A percentile compares a stretch with the other conserved stretches of the same genome.
Conservation (phyloP, 225 moss, liverwort and hornwort species). For the Ulota crispa region DNA sequence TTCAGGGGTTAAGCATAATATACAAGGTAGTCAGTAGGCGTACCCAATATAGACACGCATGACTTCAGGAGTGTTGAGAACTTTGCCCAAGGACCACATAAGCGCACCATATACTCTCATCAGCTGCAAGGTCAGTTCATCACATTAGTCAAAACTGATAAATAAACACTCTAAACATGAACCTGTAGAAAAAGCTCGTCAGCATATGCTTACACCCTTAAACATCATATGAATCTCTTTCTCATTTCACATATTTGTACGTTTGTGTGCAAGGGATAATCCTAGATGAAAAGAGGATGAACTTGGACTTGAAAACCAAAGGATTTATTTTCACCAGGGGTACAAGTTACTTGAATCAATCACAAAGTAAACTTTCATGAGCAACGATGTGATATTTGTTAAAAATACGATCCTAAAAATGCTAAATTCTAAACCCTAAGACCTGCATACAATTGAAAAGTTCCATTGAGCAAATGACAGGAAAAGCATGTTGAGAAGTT, state of each 20-base stretch:
- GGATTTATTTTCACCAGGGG: too few species aligned
- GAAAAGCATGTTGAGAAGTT: neutral
- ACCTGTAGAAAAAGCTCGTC: neutral
- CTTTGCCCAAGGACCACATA: conserved; percentile 99
- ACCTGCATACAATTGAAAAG: too few species aligned
- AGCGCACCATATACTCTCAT: conserved; percentile 99
- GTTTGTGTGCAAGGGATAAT: too few species aligned
- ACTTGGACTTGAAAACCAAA: too few species aligned
- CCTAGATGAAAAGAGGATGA: too few species aligned
- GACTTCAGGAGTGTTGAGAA: conserved; percentile 95
- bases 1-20: neutral
- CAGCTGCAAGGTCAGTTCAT: conserved; percentile 53
- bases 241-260: too few species aligned
- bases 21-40: conserved; percentile 10
- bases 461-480: neutral
- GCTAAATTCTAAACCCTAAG: too few species aligned
- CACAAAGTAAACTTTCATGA: too few species aligned
- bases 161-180: neutral
- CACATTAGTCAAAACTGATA: conserved; percentile 16
- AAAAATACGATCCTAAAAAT: too few species aligned
- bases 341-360: too few species aligned
- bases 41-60: conserved; percentile 99
- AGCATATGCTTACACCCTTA: neutral
- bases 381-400: too few species aligned
- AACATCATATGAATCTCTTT: too few species aligned